Evolutionary conservation across 129 eudicot genomes (phyloP).

Genomic region (Calendula officinalis): DNA sequence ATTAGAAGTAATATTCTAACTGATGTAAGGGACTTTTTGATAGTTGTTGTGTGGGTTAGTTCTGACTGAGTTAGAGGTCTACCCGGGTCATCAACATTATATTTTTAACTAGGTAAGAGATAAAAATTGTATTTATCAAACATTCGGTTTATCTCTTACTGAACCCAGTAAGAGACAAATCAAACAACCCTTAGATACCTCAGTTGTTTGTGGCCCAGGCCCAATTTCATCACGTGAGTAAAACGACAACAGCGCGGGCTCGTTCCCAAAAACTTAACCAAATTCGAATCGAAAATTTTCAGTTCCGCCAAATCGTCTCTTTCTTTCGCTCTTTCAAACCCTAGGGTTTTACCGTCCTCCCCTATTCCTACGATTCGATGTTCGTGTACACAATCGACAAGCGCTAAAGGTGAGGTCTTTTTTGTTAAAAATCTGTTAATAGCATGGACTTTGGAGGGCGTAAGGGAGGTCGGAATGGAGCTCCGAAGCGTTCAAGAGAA

Average conservation of each 20-base stretch:
- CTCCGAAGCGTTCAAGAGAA: constrained; percentile 3
- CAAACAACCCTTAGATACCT: too few species aligned
- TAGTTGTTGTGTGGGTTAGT: too few species aligned
- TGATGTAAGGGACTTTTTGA: too few species aligned
- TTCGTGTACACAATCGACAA: neutral
- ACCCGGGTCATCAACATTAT: too few species aligned
- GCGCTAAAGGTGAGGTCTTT: neutral
- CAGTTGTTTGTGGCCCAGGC: too few species aligned
- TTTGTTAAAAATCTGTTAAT: neutral
- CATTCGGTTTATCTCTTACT: too few species aligned
- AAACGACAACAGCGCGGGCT: neutral
- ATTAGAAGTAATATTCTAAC: too few species aligned
- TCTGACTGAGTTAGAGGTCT: too few species aligned
- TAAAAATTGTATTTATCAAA: too few species aligned
- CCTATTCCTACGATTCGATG: neutral
- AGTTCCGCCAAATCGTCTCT: constrained; percentile 5
- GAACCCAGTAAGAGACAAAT: too few species aligned
- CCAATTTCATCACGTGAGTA: neutral
- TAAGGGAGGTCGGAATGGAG: constrained; percentile 5
- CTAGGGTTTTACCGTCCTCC: neutral
- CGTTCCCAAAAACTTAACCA: neutral
- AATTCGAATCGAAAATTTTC: neutral
- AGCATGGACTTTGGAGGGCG: constrained; percentile 4
- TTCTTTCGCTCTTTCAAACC: neutral
- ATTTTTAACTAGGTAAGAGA: too few species aligned